Percentiles rank a stretch among this genome's conserved stretches.
phyloP scores from a whole-genome alignment of 352 stramenopile genomes.

The Globisporangium abappressorium region DNA sequence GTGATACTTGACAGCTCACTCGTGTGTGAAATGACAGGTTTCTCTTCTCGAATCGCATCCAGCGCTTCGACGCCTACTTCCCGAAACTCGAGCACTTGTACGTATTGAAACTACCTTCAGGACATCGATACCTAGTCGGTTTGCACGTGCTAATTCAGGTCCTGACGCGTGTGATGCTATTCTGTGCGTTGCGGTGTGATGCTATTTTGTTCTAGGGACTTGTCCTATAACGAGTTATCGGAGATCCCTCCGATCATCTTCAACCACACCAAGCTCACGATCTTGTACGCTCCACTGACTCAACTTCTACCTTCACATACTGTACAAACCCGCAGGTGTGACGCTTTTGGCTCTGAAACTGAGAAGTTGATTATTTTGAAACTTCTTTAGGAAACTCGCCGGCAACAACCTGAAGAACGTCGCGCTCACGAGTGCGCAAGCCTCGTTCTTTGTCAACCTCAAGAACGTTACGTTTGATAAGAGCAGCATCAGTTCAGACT shows the following conservation, averaged over 20 bases:
- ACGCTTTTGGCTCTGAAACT: background rate
- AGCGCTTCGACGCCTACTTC: conserved; percentile 8
- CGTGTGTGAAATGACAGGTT: background rate
- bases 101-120: background rate
- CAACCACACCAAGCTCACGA: conserved; percentile 3
- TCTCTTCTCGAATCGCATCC: background rate
- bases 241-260: conserved; percentile 8
- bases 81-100: background rate
- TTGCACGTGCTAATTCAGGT: too few relatives aligned
- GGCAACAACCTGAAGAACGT: conserved; percentile 5
- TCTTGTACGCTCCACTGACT: background rate
- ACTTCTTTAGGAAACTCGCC: background rate
- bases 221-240: background rate
- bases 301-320: too few relatives aligned
- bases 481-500: background rate
- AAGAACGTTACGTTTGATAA: conserved; percentile 4
- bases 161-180: too few relatives aligned
- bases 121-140: too few relatives aligned
- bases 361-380: background rate
- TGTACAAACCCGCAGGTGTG: too few relatives aligned
- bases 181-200: too few relatives aligned
- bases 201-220: background rate
- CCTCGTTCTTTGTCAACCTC: conserved; percentile 1
- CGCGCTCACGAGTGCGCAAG: conserved; percentile 1
- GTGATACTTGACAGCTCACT: background rate